A percentile compares a stretch with the other conserved stretches of the same genome.
Evolutionary conservation across 768 basidiomycete genomes (phyloP).

Genomic region (Nidularia sp.): DNA sequence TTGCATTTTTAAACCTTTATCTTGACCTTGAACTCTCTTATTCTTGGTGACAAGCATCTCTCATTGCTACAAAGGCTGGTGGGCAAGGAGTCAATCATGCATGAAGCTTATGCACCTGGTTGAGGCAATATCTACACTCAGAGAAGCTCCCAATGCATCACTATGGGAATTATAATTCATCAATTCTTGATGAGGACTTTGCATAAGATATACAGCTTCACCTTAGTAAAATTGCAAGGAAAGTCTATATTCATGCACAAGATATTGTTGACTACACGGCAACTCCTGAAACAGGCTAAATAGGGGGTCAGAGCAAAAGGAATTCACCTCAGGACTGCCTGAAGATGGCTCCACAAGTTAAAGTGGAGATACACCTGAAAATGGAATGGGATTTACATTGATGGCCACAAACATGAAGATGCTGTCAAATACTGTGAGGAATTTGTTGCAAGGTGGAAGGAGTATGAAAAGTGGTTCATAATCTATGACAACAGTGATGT

Average conservation of each 20-base stretch:
- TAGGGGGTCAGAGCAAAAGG: conserved; percentile 7
- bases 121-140: conserved; percentile 12
- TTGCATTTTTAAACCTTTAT: conserved; percentile 25
- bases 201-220: conserved; percentile 17
- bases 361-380: conserved; percentile 20
- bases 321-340: conserved; percentile 20
- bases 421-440: conserved; percentile 24
- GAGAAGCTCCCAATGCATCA: conserved; percentile 19
- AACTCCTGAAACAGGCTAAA: conserved; percentile 11
- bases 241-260: conserved; percentile 17
- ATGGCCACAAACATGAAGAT: conserved; percentile 32
- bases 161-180: conserved; percentile 12
- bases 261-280: conserved; percentile 25
- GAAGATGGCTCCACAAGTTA: conserved; percentile 25
- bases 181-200: conserved; percentile 28
- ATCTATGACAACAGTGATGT: conserved; percentile 20
- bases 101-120: conserved; percentile 22
- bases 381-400: conserved; percentile 29
- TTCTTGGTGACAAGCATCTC: conserved; percentile 26
- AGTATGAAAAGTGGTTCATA: conserved; percentile 16
- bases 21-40: conserved; percentile 21
- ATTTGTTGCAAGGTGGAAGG: conserved; percentile 16
- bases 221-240: conserved; percentile 17
- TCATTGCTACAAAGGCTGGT: conserved; percentile 19
- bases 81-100: conserved; percentile 21